Base-by-base conservation (phyloP, 192 early-diverging fungal genomes). In the Rhizoclosmatium globosum region DNA sequence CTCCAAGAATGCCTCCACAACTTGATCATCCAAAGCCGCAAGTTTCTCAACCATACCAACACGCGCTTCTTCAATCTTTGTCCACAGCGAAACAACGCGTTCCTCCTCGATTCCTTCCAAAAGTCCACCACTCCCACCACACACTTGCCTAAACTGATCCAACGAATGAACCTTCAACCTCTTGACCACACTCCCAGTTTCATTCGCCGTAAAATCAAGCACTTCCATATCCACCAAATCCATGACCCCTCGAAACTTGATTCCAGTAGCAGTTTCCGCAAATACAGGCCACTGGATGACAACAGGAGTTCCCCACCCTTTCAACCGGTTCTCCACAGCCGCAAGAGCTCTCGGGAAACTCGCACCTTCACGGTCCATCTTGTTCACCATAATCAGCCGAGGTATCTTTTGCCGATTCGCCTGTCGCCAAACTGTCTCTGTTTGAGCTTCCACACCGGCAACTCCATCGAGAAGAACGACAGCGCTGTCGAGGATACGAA, bases 381-480 rank as follows among this genome's bases (percentile, higher is more conserved):
- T 99, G 86, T 99, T 99, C n/a, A 98, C 89, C 88, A 94, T 96
- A 1, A 92, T 90, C 19, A 99, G 85, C 0, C 95, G 89, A 2
- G 97, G 95, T 0, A 97, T 88, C 0, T 81, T 75, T 46, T 74
- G 61, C 17, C 59, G 46, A 57, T 71, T 71, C 42, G 66, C 66
- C 2, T 68, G 66, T 43, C 44, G 15, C 66, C 56, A 75, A 23
- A 64, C 73, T 7, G 73, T 96, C 79, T 94, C 92, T n/a, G 97
- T 99, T 82, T 99, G 97, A 4, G 97, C 97, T 78, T 99, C 95
- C 3, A 99, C 97, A 2, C 97, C 97, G 0, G 95, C 92, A 4
- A 99, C 97, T 0, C 92, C 96, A 85, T 99, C 95, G n/a, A 99
- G 65, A 23, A 99, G 92, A 2, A 92, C 91, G 19, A 99, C 94